These are phyloP conservation scores for Coemansia asiatica DNA, from an alignment of 192 early-diverging fungal species.

Conservation along the genomic window DNA sequence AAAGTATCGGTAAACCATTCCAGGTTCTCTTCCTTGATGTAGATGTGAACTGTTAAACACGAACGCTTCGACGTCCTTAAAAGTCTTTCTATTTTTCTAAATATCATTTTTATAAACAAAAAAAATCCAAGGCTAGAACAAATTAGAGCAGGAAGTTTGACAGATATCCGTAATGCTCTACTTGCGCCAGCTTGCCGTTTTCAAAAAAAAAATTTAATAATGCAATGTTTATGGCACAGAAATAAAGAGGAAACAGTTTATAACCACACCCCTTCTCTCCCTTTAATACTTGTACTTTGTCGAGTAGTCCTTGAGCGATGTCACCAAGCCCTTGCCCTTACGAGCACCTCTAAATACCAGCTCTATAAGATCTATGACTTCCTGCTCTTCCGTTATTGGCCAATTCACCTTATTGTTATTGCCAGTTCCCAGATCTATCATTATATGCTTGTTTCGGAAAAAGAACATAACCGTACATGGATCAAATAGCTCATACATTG, in stretches of 20 bases:
- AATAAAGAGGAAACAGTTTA: background rate
- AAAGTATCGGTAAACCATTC: slow-evolving; percentile 45
- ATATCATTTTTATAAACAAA: slow-evolving; percentile 26
- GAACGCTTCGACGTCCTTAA: slow-evolving; percentile 31
- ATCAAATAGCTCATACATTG: slow-evolving; percentile 99
- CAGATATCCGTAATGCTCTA: background rate
- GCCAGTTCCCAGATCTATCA: slow-evolving; percentile 98
- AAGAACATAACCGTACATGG: slow-evolving; percentile 99
- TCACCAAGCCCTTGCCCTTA: slow-evolving; percentile 95
- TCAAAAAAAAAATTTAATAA: background rate
- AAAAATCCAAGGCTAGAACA: background rate
- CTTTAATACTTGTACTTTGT: slow-evolving; percentile 97
- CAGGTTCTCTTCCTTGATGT: slow-evolving; percentile 35
- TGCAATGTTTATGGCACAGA: slow-evolving; percentile 8
- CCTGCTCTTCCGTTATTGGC: slow-evolving; percentile 91
- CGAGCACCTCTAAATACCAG: slow-evolving; percentile 90
- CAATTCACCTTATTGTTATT: slow-evolving; percentile 99
- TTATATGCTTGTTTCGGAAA: slow-evolving; percentile 94
- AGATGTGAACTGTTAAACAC: slow-evolving; percentile 30
- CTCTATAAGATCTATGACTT: slow-evolving; percentile 92
- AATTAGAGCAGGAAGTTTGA: background rate
- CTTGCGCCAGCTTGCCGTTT: background rate
- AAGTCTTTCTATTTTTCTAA: slow-evolving; percentile 33
- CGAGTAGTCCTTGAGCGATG: slow-evolving; percentile 96
- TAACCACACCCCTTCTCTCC: background rate